Evolutionary conservation across 176 grass and related monocot genomes (phyloP), one percentile per base, ranked within the genome.

Genomic region (Cenchrus americanus): DNA sequence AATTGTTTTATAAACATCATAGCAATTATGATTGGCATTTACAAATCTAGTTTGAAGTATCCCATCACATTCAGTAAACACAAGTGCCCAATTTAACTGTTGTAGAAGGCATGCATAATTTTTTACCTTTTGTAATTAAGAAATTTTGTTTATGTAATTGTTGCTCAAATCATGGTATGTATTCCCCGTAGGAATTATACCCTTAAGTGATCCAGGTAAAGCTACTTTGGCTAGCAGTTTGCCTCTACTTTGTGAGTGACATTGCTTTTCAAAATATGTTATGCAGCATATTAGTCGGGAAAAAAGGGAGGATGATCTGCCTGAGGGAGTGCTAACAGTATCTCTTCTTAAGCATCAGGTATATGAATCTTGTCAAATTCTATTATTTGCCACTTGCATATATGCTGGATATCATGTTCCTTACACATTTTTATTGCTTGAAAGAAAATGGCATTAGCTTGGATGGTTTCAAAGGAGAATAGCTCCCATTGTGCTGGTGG

Each of bases 401-500:
- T 68, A 13, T 83, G 44, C 53, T 88, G 64, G 23, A 62, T 52
- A 58, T 65, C 60, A 64, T 81, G 62, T 77, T 81, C 26, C 64
- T 80, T 67, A 22, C 13, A 47, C 73, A 65, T 57, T 43, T 85
- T 86, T 86, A 69, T 27, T 77, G 8, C 79, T 93, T 74, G 68
- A 82, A 86, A 99, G 97, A 99, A 92, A 96, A 94, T 96, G 85
- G 93, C 93, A 60, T 91, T 99, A 81, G 93, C 97, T 85, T 99
- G 97, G 97, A 99, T 99, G 97, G 89, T 96, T 76, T 91, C 84
- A 1, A 99, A 94, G 88, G 97, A 99, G 83, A 93, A 96, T 83
- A 99, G 97, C 76, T 85, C 82, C 26, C 93, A 89, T 88, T 99
- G 97, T 86, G 75, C 93, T 46, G 97, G 97, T 57, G 97, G 97